Base-by-base conservation (phyloP, 2,329 filamentous ascomycete species). In the Nothopassalora personata region DNA sequence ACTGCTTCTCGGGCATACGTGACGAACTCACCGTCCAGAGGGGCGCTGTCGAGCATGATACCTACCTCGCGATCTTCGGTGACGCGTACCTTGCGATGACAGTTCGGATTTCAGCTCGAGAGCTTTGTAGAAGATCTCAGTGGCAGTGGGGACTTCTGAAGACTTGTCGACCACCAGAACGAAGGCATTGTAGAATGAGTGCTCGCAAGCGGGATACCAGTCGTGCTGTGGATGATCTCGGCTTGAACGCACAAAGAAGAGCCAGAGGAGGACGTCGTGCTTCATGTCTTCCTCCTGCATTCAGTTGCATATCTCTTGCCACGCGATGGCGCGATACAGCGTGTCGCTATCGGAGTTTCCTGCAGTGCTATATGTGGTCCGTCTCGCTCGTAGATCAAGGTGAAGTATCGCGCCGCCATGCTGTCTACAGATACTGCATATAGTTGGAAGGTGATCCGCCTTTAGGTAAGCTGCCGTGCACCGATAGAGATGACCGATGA, bases 61-160 rank as follows among this genome's bases (percentile, higher is more conserved):
- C 54, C 54, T 2, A 28, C 5, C 30, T 34, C 5, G 28, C 45
- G 23, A 13, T 27, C 28, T 3, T 27, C 4, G 2, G 30, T 33
- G 6, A 56, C 54, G 11, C 28, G 27, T 13, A 49, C 10, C 6
- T 15, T 39, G 5, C 27, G 19, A 4, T 9, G 5, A 5, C 49
- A 43, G 28, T 49, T 49, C 5, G 43, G 46, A n/a, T 1, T 43
- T 43, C 1, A 48, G 3, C 18, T 49, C 18, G 3, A 54, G 2
- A n/a, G 50, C 36, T 19, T 49, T 13, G 33, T 54, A 27, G 56
- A 54, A 31, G 1, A 58, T 53, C 50, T 49, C 18, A 9, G 54
- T 7, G 1, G 56, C 50, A 2, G 19, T 13, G 5, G 10, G 9
- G 5, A 58, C 19, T 1, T 58, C 49, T 3, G 6, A 5, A 5